Percentiles rank a stretch among this genome's conserved stretches.
These are phyloP conservation scores for Dothistroma septosporum DNA, from an alignment of 2,329 filamentous ascomycete genomes.

Conservation along the genomic window DNA sequence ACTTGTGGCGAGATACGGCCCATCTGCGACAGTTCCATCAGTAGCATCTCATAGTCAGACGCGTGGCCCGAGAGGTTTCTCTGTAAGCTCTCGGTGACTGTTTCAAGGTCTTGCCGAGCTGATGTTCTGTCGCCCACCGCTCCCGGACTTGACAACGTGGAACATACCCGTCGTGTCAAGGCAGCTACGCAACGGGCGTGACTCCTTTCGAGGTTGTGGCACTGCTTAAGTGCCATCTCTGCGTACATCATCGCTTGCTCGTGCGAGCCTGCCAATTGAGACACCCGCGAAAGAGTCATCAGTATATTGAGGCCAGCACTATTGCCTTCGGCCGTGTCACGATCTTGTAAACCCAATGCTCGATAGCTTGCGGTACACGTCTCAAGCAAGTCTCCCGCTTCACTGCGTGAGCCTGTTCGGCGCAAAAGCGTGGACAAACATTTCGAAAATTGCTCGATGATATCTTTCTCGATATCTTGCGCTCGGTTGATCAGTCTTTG, in stretches of 20 bases:
- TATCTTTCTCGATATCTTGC: slow-evolving; percentile 58
- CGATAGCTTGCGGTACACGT: slow-evolving; percentile 5
- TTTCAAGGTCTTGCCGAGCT: slow-evolving; percentile 1
- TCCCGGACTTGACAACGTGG: background rate
- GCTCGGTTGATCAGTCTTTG: slow-evolving; percentile 61
- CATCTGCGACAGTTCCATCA: slow-evolving; percentile 21
- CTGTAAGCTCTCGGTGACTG: slow-evolving; percentile 11
- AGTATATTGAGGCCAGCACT: slow-evolving; percentile 9
- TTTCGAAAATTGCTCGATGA: slow-evolving; percentile 61
- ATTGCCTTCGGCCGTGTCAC: background rate
- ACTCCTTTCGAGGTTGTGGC: slow-evolving; percentile 13
- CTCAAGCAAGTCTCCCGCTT: slow-evolving; percentile 2
- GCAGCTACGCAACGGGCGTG: slow-evolving; percentile 22
- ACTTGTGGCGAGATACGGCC: background rate
- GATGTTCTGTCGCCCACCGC: background rate
- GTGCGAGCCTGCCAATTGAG: slow-evolving; percentile 13
- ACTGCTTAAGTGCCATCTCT: slow-evolving; percentile 10
- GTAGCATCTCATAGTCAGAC: slow-evolving; percentile 28
- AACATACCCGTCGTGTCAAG: slow-evolving; percentile 4
- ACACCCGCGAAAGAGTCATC: slow-evolving; percentile 19
- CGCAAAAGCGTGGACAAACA: slow-evolving; percentile 57
- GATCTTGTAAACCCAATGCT: background rate
- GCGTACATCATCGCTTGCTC: slow-evolving; percentile 15
- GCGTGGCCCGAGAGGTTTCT: slow-evolving; percentile 21
- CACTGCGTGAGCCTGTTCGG: slow-evolving; percentile 5